phyloP scores from a whole-genome alignment of 1,284 basidiomycete species.

The Bjerkandera adusta region DNA sequence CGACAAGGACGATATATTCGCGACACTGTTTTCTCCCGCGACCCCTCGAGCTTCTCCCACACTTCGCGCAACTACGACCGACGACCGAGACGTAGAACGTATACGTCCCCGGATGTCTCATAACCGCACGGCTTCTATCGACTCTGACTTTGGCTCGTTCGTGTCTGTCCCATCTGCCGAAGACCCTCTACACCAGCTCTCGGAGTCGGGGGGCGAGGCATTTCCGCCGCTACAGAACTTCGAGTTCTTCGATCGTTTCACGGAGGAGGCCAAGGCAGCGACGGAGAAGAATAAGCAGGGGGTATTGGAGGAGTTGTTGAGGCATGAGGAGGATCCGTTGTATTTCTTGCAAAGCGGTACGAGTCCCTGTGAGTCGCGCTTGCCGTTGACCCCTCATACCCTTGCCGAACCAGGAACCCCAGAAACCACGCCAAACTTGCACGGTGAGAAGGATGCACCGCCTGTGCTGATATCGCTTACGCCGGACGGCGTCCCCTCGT shows the following conservation, averaged over 20 bases:
- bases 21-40: conserved; percentile 42
- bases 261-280: conserved; percentile 49
- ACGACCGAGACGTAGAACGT: conserved; percentile 4
- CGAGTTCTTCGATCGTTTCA: conserved; percentile 59
- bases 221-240: conserved; percentile 28
- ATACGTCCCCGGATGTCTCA: conserved; percentile 12
- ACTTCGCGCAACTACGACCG: conserved; percentile 11
- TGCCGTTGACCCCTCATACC: too few relatives aligned
- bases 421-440: too few relatives aligned
- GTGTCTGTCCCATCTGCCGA: conserved; percentile 59
- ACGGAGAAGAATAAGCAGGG: conserved; percentile 47
- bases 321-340: conserved; percentile 66
- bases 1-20: conserved; percentile 40
- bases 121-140: conserved; percentile 25
- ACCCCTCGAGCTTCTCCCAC: conserved; percentile 40
- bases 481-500: too few relatives aligned
- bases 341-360: conserved; percentile 39
- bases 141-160: conserved; percentile 67
- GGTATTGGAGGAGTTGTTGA: conserved; percentile 60
- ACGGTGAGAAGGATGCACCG: too few relatives aligned
- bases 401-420: too few relatives aligned
- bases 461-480: too few relatives aligned
- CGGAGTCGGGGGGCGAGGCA: not conserved
- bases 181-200: conserved; percentile 45
- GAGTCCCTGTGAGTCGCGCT: not conserved